Evolutionary conservation across 108 stramenopile genomes (phyloP).

Genomic region (Skeletonema potamos): DNA sequence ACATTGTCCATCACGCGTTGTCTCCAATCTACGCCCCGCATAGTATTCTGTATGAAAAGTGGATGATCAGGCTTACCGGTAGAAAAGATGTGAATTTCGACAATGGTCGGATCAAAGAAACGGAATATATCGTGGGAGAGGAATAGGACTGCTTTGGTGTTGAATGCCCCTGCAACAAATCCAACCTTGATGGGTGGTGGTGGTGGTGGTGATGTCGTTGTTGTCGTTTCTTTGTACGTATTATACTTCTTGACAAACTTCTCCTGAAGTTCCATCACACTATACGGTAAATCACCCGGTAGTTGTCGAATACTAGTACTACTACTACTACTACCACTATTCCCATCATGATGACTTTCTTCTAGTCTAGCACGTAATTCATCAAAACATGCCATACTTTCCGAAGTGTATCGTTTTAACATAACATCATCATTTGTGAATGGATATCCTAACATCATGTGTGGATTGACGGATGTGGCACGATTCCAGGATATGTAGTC

Average conservation of each 20-base stretch:
- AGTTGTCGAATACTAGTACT: constrained; percentile 31
- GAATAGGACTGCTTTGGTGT: constrained; percentile 85
- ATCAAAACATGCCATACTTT: constrained; percentile 73
- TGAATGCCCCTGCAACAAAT: constrained; percentile 81
- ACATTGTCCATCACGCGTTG: constrained; percentile 70
- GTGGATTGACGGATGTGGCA: constrained; percentile 62
- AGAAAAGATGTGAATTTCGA: constrained; percentile 84
- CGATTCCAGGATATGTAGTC: constrained; percentile 61
- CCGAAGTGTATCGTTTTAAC: constrained; percentile 72
- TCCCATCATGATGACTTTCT: not conserved
- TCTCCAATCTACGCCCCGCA: constrained; percentile 88
- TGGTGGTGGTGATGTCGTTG: not conserved
- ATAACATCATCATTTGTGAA: constrained; percentile 42
- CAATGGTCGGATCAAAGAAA: constrained; percentile 69
- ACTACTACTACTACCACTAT: not conserved
- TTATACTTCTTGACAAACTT: constrained; percentile 36
- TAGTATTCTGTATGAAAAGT: constrained; percentile 66
- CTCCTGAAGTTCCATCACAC: constrained; percentile 43
- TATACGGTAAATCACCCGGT: constrained; percentile 69
- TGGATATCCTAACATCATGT: constrained; percentile 84
- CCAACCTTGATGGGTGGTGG: constrained; percentile 51
- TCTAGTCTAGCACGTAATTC: constrained; percentile 61
- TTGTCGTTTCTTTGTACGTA: constrained; percentile 23
- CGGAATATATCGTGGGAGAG: constrained; percentile 87
- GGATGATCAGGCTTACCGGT: constrained; percentile 67